A percentile compares a stretch with the other conserved stretches of the same genome.
Evolutionary conservation across 2,329 filamentous ascomycete genomes (phyloP).

Genomic region (Fusarium sp.): DNA sequence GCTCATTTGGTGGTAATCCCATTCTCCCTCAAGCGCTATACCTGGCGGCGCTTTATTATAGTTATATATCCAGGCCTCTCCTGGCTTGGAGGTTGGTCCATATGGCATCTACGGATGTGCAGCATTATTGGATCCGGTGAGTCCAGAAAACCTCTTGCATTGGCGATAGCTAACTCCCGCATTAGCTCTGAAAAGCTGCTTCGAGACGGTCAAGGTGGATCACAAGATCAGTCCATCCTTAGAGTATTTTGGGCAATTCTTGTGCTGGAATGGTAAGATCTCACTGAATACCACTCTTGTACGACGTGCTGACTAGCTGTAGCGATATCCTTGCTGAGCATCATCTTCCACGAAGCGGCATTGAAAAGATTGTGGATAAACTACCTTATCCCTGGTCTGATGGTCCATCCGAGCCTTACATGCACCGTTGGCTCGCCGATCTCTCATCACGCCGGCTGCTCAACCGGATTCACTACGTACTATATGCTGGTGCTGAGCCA

Average conservation of each 20-base stretch:
- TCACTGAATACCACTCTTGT: rapidly evolving
- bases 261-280: slow-evolving; percentile 21
- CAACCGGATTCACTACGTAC: slow-evolving; percentile 33
- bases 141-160: rapidly evolving
- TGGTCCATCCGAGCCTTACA: slow-evolving; percentile 23
- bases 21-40: slow-evolving; percentile 31
- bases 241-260: slow-evolving; percentile 36
- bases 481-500: slow-evolving; percentile 29
- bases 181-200: slow-evolving; percentile 22
- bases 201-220: slow-evolving; percentile 12
- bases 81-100: slow-evolving; percentile 34
- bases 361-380: slow-evolving; percentile 36
- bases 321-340: slow-evolving; percentile 36
- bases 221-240: slow-evolving; percentile 29
- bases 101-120: slow-evolving; percentile 34
- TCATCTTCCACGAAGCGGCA: slow-evolving; percentile 32
- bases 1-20: slow-evolving; percentile 30
- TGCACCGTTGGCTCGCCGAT: slow-evolving; percentile 34
- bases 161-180: background rate
- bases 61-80: slow-evolving; percentile 30
- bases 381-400: slow-evolving; percentile 31
- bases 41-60: slow-evolving; percentile 33
- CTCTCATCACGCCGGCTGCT: slow-evolving; percentile 30
- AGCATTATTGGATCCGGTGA: slow-evolving; percentile 37
- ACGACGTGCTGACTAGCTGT: background rate